Evolutionary conservation across 441 rosid species (phyloP).

Genomic region (Metrosideros polymorpha): DNA sequence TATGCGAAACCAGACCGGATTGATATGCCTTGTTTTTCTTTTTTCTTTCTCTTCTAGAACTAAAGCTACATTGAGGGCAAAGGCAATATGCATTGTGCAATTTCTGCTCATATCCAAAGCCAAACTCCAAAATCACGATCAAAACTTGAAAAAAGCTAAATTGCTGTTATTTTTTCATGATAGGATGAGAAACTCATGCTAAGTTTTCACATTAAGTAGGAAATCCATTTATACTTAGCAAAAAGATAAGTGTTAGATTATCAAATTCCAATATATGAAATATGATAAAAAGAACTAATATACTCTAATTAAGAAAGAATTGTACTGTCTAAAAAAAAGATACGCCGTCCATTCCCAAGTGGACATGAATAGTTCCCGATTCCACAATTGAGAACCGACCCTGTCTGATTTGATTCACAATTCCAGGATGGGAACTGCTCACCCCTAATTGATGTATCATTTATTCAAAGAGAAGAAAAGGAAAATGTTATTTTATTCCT

Average conservation of each 20-base stretch:
- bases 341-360: no score
- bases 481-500: no score
- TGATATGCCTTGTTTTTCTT: not conserved
- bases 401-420: no score
- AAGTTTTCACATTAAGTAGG: not conserved
- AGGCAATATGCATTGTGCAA: not conserved
- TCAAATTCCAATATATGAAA: not conserved
- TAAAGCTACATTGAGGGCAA: not conserved
- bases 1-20: not conserved
- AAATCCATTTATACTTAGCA: not conserved
- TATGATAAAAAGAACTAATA: not conserved
- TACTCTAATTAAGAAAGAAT: not conserved
- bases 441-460: no score
- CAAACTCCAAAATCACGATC: not conserved
- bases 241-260: not conserved
- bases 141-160: not conserved
- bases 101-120: not conserved
- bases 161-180: not conserved
- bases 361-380: no score
- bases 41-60: not conserved
- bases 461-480: no score
- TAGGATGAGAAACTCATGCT: not conserved
- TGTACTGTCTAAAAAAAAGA: no score
- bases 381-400: no score
- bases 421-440: no score